Evolutionary conservation across 2,329 filamentous ascomycete genomes (phyloP), one percentile per base, ranked within the genome.

Genomic region (Fusarium robinianum): DNA sequence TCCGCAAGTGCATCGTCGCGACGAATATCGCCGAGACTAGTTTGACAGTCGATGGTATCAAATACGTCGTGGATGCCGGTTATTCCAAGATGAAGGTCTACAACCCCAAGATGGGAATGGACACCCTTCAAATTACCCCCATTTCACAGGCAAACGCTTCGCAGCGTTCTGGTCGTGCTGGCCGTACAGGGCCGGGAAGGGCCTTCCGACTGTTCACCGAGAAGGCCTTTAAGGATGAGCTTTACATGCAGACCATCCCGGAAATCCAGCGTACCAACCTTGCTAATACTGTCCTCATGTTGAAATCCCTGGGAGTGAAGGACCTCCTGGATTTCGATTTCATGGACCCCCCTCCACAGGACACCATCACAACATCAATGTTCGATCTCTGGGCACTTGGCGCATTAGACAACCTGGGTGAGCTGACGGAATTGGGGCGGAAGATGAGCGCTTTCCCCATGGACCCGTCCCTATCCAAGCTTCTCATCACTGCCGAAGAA

Each of bases 1-100:
- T 96, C 5, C 84, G 94, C 46, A 99, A 99, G 66, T 95, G 96
- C 61, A 96, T 99, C 53, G 92, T 99, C 26, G 94, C 95, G 1
- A 99, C 94, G 21, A 99, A 99, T 62, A 99, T 99, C 68, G 94
- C 94, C 2, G 94, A 99, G 69, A 99, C 94, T 0, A 96, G 90
- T 76, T 75, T 99, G 72, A 99, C 94, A 0, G 94, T 99, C 5
- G 94, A 99, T 64, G 94, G 94, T 55, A 99, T 99, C 70, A 97
- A 97, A 86, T 99, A 96, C 62, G 94, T 99, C 15, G 94, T 99
- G 5, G 94, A 99, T 66, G 84, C 89, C 2, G 94, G 94, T 1
- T 99, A 92, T 68, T 95, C 90, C 2, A 99, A 99, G 67, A 81
- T 97, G 64, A 99, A 99, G 67, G 94, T 99, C 5, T 99, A 97